Evolutionary conservation across 257 asterid species (phyloP), one percentile per base, ranked within the genome.

Genomic region (Nicotiana noctiflora): DNA sequence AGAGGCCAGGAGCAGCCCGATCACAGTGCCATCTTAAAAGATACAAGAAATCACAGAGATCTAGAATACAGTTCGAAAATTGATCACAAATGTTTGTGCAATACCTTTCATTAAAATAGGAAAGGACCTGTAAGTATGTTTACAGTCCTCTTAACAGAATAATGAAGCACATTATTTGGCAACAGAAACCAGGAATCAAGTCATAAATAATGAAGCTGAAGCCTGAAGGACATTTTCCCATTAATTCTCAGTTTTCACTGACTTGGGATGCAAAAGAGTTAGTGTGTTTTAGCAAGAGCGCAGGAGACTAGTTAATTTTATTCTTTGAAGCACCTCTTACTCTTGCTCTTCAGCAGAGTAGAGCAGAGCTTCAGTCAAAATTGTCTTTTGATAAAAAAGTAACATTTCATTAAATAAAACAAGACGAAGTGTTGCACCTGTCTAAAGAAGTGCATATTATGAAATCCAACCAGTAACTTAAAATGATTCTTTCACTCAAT

Each of bases 151-250:
- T 14, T 74, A 74, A 74, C 8, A 49, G 78, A 72, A 18, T 23
- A 74, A 74, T 74, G 61, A 49, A 74, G 78, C 44, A 74, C 78
- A 25, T 49, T 49, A 23, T 74, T 74, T 74, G 25, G 78, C 23
- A 49, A 74, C 61, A 49, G 60, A 74, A 74, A 74, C 2, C 25
- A 23, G 61, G 25, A 23, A 59, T 23, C 68, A 49, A 15, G 59
- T 44, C 14, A 18, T 31, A 46, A 70, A 72, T 46, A 72, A 72
- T 72, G 78, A 72, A 72, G 78, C 40, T 72, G 61, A 62, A 25
- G 40, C 60, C 60, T 72, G 44, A 62, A 25, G 40, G 40, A 13
- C 4, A 62, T 17, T 62, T 7, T 62, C 68, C 68, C 37, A 25
- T 62, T 62, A 25, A 12, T 13, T 25, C 68, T 62, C 68, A 23